Evolutionary conservation across 129 eudicot species (phyloP), one percentile per base, ranked within the genome.

Genomic region (Tagetes patula): DNA sequence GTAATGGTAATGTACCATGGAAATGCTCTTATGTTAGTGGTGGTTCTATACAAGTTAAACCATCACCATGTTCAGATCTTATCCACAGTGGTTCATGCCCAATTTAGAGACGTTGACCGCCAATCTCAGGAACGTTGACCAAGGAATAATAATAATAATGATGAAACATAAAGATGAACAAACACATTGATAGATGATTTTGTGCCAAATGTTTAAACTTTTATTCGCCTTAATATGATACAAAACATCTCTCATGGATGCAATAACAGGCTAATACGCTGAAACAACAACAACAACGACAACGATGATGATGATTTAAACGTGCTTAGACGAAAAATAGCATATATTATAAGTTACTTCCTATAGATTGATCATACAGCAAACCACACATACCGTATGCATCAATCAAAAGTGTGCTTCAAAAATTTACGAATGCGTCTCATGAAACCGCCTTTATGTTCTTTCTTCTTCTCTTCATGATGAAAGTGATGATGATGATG

Each of bases 21-120:
- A 63, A 81, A 8, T 91, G 97, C 60, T 79, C 96, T 3, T 36
- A 88, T 55, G 89, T 91, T 53, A 72, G 65, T 2, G 97, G 97
- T 5, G 83, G 79, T 12, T 75, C 97, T 1, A 34, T 59, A 46
- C 64, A 65, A 5, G 96, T 91, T 45, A 79, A 46, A 2, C 97
- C 97, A 2, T 84, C 86, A 9, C 97, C 97, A 0, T 91, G 97
- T 74, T 84, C 86, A 2, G 42, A 78, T 48, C 82, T 78, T 71
- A 64, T 63, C 9, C 67, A 9, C 6, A 41, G 34, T 4, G 65
- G 82, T 42, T 54, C 71, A 64, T 78, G 82, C 64, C 73, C 72
- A 27, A 40, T 8, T 31, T 9, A 11, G n/a, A 6, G 65, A 58
- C 63, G 63, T 31, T 56, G 63, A 56, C 63, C 38, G 7, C 37